A percentile compares a stretch with the other conserved stretches of the same genome.
Evolutionary conservation across 1,284 basidiomycete genomes (phyloP).

Genomic region (Pholiota adiposa): DNA sequence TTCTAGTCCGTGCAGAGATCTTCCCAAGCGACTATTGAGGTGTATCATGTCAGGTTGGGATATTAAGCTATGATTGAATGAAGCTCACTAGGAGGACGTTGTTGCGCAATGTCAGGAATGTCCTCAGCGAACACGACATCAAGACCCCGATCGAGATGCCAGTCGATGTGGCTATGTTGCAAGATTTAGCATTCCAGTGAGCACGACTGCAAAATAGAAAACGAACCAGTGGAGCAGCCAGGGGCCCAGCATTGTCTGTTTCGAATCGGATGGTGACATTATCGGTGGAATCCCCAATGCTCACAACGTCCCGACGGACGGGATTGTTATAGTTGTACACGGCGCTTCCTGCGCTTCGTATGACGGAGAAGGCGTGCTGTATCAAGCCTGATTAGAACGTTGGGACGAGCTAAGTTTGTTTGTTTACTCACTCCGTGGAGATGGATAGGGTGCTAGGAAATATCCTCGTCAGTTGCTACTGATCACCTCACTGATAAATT

Average conservation of each 20-base stretch:
- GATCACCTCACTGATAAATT: background rate
- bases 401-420: background rate
- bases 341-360: slow-evolving; percentile 36
- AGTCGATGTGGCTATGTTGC: slow-evolving; percentile 1
- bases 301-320: slow-evolving; percentile 34
- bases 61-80: too few relatives aligned
- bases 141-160: slow-evolving; percentile 7
- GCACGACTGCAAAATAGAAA: background rate
- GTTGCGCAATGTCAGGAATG: background rate
- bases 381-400: background rate
- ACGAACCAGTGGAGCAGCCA: slow-evolving; percentile 8
- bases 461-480: background rate
- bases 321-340: slow-evolving; percentile 41
- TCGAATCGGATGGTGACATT: slow-evolving; percentile 36
- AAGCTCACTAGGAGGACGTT: slow-evolving; percentile 28
- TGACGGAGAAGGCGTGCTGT: slow-evolving; percentile 39
- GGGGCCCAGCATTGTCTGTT: slow-evolving; percentile 1
- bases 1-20: slow-evolving; percentile 36
- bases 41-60: background rate
- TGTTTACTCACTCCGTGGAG: slow-evolving; percentile 37
- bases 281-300: slow-evolving; percentile 23
- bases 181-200: background rate
- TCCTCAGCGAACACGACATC: slow-evolving; percentile 3
- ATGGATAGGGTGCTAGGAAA: slow-evolving; percentile 39
- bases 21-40: slow-evolving; percentile 32